Evolutionary conservation across 257 asterid genomes (phyloP), one percentile per base, ranked within the genome.

Genomic region (Plectranthus barbatus): DNA sequence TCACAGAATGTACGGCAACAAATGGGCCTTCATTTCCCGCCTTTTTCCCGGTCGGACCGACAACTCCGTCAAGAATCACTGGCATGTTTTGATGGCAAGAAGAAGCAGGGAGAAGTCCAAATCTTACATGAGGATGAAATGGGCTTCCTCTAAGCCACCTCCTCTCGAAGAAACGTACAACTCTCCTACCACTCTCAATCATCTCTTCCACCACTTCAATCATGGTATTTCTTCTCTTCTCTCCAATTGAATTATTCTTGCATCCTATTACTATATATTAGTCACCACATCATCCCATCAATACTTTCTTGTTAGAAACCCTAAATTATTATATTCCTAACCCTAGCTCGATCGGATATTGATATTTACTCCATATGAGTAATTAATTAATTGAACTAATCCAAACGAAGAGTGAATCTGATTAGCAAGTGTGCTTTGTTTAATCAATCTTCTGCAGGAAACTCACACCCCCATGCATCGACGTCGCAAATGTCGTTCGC

Each of bases 71-170:
- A 82, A 82, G 70, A 82, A 82, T 42, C 83, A 79, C 17, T 79
- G 88, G 85, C 83, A 82, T 62, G 83, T 82, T 39, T 7, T 79
- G 59, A 82, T 64, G 80, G 85, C 81, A 1, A 71, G 83, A 48
- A 77, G 67, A 54, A 64, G 40, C 36, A 67, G 79, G 45, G 75
- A 77, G 62, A 67, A 48, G 15, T 60, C 85, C 0, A 79, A 63
- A 40, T 29, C 64, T 24, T 66, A 62, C 74, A 42, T 56, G 9
- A 71, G 64, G 17, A 72, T 55, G 42, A 54, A 70, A 47, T 53
- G 55, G 60, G 40, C 13, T 26, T 10, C 10, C 13, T 10, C 41
- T 7, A 40, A 52, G 60, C 36, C 59, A n/a, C 23, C 58, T 2
- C 23, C 29, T 23, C 34, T n/a, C 20, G 61, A 61, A n/a, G 62